Conservation (phyloP, 23 red algal genomes). For the Pyropia yezoensis region DNA sequence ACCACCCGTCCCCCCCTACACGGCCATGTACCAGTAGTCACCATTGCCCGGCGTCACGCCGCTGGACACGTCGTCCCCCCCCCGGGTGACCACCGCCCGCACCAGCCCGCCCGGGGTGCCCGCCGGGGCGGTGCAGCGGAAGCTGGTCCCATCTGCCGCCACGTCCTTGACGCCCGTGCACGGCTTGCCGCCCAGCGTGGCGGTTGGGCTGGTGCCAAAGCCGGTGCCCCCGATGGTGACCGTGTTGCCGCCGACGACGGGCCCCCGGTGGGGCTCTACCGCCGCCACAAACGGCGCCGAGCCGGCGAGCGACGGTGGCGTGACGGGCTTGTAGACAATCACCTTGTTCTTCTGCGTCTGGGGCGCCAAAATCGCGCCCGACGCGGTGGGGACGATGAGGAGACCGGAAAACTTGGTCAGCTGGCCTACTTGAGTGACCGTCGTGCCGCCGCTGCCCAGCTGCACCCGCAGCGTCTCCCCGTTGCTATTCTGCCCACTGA, state of each 20-base stretch:
- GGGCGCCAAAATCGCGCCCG: conserved; percentile 42
- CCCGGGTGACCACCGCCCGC: too few relatives aligned
- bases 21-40: too few relatives aligned
- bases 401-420: conserved; percentile 37
- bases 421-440: conserved; percentile 13
- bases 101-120: conserved; percentile 30
- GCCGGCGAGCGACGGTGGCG: conserved; percentile 21
- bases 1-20: too few relatives aligned
- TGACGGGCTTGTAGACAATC: conserved; percentile 27
- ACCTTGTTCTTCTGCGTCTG: conserved; percentile 48
- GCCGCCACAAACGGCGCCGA: conserved; percentile 29
- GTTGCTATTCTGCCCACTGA: conserved; percentile 21
- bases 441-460: conserved; percentile 15
- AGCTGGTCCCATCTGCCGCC: conserved; percentile 20
- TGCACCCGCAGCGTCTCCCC: conserved; percentile 28
- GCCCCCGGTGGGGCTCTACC: conserved; percentile 55
- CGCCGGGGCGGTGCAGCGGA: conserved; percentile 32
- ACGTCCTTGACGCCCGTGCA: conserved; percentile 28
- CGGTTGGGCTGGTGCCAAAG: conserved; percentile 16
- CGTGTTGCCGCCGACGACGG: conserved; percentile 33
- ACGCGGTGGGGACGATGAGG: conserved; percentile 23
- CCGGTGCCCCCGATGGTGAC: conserved; percentile 48
- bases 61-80: too few relatives aligned
- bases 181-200: conserved; percentile 34
- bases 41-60: too few relatives aligned